Evolutionary conservation across 1,284 basidiomycete species (phyloP).

Genomic region (Grifola frondosa): DNA sequence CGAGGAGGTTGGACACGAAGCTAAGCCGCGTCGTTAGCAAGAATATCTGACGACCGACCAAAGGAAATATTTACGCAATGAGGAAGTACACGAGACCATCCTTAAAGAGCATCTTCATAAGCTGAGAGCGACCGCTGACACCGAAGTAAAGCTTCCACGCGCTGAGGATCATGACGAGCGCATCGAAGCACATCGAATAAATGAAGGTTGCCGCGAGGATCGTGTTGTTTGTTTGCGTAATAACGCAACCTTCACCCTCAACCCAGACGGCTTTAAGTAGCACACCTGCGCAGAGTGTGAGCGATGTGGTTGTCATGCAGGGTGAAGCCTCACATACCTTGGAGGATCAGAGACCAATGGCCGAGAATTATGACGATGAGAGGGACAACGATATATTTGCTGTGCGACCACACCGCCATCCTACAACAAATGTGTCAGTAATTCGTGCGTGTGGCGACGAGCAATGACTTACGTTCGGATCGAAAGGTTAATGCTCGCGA

Average conservation of each 20-base stretch:
- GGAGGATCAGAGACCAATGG: constrained; percentile 76
- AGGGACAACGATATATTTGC: constrained; percentile 52
- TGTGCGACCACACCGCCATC: constrained; percentile 70
- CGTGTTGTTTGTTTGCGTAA: constrained; percentile 54
- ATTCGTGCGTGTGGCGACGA: constrained; percentile 7
- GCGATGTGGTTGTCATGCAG: too few relatives aligned
- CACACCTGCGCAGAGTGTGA: constrained; percentile 41
- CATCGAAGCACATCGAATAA: constrained; percentile 34
- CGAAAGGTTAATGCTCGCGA: constrained; percentile 79
- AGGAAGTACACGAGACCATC: constrained; percentile 35
- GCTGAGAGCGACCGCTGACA: constrained; percentile 27
- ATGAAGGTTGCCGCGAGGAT: constrained; percentile 49
- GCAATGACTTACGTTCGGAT: constrained; percentile 61
- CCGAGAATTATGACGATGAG: constrained; percentile 64
- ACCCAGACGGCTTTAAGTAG: constrained; percentile 59
- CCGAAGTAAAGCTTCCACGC: constrained; percentile 50
- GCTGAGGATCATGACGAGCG: constrained; percentile 21
- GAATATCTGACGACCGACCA: not conserved
- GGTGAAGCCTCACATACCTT: constrained; percentile 47
- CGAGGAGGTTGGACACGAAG: constrained; percentile 30
- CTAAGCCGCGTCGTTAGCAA: constrained; percentile 7
- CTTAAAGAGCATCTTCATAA: constrained; percentile 31
- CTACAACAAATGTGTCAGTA: constrained; percentile 34
- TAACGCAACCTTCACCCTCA: constrained; percentile 46
- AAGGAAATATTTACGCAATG: constrained; percentile 24